Percentiles rank a stretch among this genome's conserved stretches.
phyloP scores from a whole-genome alignment of 805 yeast genomes.

The Starmerella sp. region DNA sequence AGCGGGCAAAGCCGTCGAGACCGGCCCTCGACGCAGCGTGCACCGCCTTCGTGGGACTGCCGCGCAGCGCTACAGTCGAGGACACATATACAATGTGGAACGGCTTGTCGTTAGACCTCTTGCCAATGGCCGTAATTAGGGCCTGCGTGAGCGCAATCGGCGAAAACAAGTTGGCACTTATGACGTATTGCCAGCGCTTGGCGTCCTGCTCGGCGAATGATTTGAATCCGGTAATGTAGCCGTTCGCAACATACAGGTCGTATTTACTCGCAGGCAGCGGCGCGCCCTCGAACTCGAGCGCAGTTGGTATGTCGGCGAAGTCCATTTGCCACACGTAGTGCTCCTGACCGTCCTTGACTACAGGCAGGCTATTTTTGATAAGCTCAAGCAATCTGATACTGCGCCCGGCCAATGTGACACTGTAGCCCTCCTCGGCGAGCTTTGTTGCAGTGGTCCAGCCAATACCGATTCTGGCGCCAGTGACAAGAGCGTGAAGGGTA shows the following conservation, averaged over 20 bases:
- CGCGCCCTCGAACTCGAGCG: neutral
- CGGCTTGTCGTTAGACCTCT: neutral
- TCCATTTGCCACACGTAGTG: neutral
- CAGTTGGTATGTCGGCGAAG: neutral
- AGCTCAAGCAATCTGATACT: constrained; percentile 25
- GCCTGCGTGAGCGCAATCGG: neutral
- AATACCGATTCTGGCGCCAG: constrained; percentile 61
- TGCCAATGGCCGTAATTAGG: neutral
- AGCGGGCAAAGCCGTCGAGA: neutral
- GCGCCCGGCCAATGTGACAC: constrained; percentile 41
- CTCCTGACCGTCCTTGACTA: neutral
- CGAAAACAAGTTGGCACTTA: neutral
- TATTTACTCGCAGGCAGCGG: neutral
- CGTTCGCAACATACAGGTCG: neutral
- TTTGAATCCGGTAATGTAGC: neutral
- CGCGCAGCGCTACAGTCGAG: neutral
- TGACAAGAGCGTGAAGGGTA: constrained; percentile 26
- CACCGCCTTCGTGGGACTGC: neutral
- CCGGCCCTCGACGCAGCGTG: neutral
- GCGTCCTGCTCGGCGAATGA: neutral
- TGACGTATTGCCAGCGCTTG: neutral
- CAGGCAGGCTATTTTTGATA: neutral
- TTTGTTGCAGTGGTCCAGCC: constrained; percentile 45
- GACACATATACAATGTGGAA: neutral
- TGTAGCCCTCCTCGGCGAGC: constrained; percentile 42